A percentile compares a stretch with the other conserved stretches of the same genome.
Evolutionary conservation across 2,329 filamentous ascomycete genomes (phyloP).

Genomic region (Cordyceps cicadae): DNA sequence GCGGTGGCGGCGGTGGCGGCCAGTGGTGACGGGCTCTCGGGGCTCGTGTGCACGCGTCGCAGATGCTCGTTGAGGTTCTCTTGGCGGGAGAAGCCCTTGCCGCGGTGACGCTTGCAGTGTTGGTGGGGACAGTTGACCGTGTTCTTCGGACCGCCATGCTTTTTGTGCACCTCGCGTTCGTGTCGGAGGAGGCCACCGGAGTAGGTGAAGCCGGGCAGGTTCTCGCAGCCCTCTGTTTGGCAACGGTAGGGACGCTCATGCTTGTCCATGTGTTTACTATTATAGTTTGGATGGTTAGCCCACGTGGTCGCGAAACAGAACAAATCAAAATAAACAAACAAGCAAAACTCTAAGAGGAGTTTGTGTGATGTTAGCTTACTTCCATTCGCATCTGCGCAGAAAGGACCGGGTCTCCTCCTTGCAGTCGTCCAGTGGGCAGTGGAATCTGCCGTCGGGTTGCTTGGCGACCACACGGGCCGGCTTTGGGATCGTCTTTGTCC

Average conservation of each 20-base stretch:
- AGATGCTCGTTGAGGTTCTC: constrained; percentile 94
- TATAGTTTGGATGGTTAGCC: neutral
- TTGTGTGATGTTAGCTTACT: constrained; percentile 49
- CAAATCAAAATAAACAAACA: constrained; percentile 5
- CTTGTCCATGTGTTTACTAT: constrained; percentile 96
- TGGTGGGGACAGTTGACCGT: constrained; percentile 76
- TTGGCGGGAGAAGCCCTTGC: constrained; percentile 83
- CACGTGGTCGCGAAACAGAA: constrained; percentile 7
- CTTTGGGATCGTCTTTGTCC: constrained; percentile 49
- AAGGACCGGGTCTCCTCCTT: constrained; percentile 58
- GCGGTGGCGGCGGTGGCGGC: constrained; percentile 21
- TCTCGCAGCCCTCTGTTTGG: constrained; percentile 72
- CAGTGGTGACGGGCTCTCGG: constrained; percentile 28
- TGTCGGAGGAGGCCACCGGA: constrained; percentile 83
- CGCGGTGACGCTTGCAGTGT: constrained; percentile 82
- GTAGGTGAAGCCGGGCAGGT: constrained; percentile 90
- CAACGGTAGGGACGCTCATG: constrained; percentile 92
- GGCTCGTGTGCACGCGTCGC: constrained; percentile 70
- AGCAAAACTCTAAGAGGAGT: neutral
- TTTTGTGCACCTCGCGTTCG: constrained; percentile 86
- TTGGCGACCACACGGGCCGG: constrained; percentile 49
- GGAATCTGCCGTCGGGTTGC: constrained; percentile 66
- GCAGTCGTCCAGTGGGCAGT: constrained; percentile 66
- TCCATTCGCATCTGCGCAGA: constrained; percentile 85
- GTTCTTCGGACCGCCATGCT: constrained; percentile 82